These are phyloP conservation scores for Paraconiothyrium sp. DNA, from an alignment of 2,329 filamentous ascomycete species.

Conservation along the genomic window DNA sequence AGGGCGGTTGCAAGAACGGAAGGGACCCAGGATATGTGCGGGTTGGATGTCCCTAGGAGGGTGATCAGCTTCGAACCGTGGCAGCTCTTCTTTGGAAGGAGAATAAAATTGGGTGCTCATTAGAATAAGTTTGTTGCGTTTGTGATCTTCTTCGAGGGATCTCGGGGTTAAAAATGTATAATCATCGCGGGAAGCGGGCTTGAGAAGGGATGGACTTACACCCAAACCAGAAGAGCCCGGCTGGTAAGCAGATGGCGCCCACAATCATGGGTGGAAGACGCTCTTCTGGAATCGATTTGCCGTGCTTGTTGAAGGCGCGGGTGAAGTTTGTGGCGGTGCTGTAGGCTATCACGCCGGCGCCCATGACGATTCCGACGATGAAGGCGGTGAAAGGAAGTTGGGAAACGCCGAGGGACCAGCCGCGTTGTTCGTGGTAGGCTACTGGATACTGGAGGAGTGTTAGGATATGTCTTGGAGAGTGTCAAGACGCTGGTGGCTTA, in stretches of 20 bases:
- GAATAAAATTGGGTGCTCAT: constrained; percentile 56
- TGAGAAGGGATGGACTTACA: constrained; percentile 52
- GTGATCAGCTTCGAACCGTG: constrained; percentile 26
- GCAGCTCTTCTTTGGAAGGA: constrained; percentile 7
- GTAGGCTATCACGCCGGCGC: constrained; percentile 43
- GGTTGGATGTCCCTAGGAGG: constrained; percentile 57
- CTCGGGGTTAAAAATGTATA: constrained; percentile 74
- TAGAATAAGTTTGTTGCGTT: constrained; percentile 75
- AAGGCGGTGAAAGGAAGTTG: constrained; percentile 73
- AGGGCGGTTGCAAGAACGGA: constrained; percentile 67
- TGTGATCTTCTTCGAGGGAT: constrained; percentile 65
- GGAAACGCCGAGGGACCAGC: constrained; percentile 68
- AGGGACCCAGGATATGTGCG: constrained; percentile 63
- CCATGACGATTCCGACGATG: constrained; percentile 68
- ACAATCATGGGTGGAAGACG: constrained; percentile 73
- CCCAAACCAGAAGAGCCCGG: constrained; percentile 69
- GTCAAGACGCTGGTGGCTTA: constrained; percentile 22
- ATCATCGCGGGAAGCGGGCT: constrained; percentile 59
- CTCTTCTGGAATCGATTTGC: constrained; percentile 66
- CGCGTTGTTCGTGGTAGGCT: constrained; percentile 70
- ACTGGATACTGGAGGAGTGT: constrained; percentile 63
- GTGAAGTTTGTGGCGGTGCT: constrained; percentile 47
- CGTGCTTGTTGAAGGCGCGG: constrained; percentile 41
- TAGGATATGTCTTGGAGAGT: constrained; percentile 52
- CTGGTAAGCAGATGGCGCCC: constrained; percentile 66